Conservation (phyloP, 495 filamentous ascomycete species). For the Lasiosphaeris hirsuta region DNA sequence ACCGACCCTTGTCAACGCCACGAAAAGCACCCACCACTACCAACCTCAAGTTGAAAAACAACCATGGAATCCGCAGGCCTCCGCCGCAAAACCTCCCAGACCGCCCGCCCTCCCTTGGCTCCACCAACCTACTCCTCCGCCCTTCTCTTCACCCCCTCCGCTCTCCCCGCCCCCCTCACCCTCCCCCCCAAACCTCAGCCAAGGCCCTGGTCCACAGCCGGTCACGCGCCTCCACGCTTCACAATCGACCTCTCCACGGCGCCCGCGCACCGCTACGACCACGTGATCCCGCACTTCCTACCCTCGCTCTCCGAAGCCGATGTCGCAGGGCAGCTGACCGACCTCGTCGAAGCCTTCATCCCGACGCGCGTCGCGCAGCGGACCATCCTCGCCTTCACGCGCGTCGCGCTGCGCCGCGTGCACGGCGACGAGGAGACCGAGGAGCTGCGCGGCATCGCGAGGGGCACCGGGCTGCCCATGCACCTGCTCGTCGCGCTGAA, state of each 20-base stretch:
- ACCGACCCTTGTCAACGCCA: too few relatives aligned
- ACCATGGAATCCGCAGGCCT: too few relatives aligned
- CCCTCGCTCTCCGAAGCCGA: constrained; percentile 4
- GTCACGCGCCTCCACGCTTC: constrained; percentile 28
- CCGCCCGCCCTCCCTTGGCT: too few relatives aligned
- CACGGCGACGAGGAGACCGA: constrained; percentile 56
- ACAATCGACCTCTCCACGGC: constrained; percentile 58
- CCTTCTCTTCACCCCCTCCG: too few relatives aligned
- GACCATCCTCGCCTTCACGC: constrained; percentile 13
- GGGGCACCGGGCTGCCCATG: constrained; percentile 50
- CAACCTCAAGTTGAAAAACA: too few relatives aligned
- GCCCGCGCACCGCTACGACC: constrained; percentile 52
- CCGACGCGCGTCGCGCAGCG: not conserved
- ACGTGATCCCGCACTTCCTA: constrained; percentile 9
- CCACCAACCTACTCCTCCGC: too few relatives aligned
- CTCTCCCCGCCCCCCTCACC: too few relatives aligned
- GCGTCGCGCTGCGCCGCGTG: constrained; percentile 46
- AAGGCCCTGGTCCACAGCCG: not conserved
- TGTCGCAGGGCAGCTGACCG: not conserved
- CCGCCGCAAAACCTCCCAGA: too few relatives aligned
- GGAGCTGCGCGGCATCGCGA: constrained; percentile 58
- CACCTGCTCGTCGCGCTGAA: constrained; percentile 61
- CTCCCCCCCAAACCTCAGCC: too few relatives aligned
- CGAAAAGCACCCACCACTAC: too few relatives aligned
- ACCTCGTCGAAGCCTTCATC: constrained; percentile 10